phyloP scores from a whole-genome alignment of 2,329 filamentous ascomycete genomes.

The Curvularia sp. region DNA sequence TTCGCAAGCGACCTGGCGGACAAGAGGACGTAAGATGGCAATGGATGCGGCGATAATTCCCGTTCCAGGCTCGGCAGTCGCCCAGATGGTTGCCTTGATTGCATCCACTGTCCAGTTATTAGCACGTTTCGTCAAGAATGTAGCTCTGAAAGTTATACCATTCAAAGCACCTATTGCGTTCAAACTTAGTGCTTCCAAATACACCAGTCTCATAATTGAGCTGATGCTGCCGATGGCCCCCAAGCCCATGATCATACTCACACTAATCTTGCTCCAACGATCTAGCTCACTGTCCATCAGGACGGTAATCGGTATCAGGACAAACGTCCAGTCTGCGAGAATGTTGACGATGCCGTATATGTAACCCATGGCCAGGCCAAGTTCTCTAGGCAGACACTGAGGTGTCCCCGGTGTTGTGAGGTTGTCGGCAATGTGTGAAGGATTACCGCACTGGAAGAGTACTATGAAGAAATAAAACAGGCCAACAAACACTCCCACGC shows the following conservation, averaged over 20 bases:
- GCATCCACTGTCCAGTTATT: slow-evolving; percentile 34
- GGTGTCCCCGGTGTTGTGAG: slow-evolving; percentile 17
- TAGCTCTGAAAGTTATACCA: slow-evolving; percentile 9
- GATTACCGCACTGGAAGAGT: slow-evolving; percentile 43
- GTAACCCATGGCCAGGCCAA: slow-evolving; percentile 39
- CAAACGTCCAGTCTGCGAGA: slow-evolving; percentile 47
- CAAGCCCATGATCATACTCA: slow-evolving; percentile 54
- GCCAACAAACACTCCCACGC: slow-evolving; percentile 26
- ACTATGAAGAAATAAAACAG: slow-evolving; percentile 40
- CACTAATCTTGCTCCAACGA: slow-evolving; percentile 54
- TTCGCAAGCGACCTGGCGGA: slow-evolving; percentile 39
- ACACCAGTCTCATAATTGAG: slow-evolving; percentile 44
- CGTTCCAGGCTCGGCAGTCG: slow-evolving; percentile 58
- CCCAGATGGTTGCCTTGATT: slow-evolving; percentile 54
- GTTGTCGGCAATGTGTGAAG: slow-evolving; percentile 33
- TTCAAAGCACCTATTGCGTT: slow-evolving; percentile 14
- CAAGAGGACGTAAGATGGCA: slow-evolving; percentile 56
- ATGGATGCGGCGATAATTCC: slow-evolving; percentile 59
- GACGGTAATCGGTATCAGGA: slow-evolving; percentile 43
- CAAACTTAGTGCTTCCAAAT: slow-evolving; percentile 36
- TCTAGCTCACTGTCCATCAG: slow-evolving; percentile 54
- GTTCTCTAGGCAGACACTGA: slow-evolving; percentile 33
- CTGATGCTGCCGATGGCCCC: slow-evolving; percentile 49
- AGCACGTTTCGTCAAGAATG: slow-evolving; percentile 2
- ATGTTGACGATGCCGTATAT: slow-evolving; percentile 43